Conservation (phyloP, 2,329 filamentous ascomycete species). For the Torrubiellomyces zombiae region DNA sequence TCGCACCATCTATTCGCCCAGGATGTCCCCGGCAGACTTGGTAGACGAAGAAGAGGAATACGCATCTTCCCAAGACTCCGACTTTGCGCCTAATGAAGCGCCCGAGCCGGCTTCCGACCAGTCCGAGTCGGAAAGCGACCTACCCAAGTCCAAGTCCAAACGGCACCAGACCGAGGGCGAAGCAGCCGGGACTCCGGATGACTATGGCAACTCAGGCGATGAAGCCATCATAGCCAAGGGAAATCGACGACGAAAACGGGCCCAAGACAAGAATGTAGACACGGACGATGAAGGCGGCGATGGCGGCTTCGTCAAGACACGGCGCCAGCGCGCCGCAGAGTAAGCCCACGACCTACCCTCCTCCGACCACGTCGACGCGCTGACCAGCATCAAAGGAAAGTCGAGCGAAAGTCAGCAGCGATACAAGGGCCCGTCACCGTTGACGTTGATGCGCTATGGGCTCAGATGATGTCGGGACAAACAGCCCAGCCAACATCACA, state of each 20-base stretch:
- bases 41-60: conserved; percentile 44
- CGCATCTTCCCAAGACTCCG: conserved; percentile 55
- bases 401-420: conserved; percentile 35
- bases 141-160: conserved; percentile 11
- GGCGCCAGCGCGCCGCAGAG: conserved; percentile 52
- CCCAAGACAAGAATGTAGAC: conserved; percentile 18
- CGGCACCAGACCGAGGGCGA: conserved; percentile 7
- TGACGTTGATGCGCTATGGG: conserved; percentile 56
- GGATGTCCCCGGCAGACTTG: too few relatives aligned
- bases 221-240: conserved; percentile 50
- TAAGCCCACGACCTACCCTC: conserved; percentile 15
- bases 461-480: conserved; percentile 39
- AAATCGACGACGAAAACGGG: conserved; percentile 33
- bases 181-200: conserved; percentile 23
- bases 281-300: conserved; percentile 38
- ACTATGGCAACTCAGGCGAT: conserved; percentile 54
- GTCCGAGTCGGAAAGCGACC: conserved; percentile 31
- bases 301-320: conserved; percentile 53
- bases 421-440: conserved; percentile 46
- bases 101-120: conserved; percentile 29
- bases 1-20: conserved; percentile 4
- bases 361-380: not conserved
- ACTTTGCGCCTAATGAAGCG: conserved; percentile 47
- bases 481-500: conserved; percentile 1
- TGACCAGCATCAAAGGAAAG: conserved; percentile 25